phyloP scores from a whole-genome alignment of 2,329 filamentous ascomycete genomes.

The Albophoma yamanashiensis region DNA sequence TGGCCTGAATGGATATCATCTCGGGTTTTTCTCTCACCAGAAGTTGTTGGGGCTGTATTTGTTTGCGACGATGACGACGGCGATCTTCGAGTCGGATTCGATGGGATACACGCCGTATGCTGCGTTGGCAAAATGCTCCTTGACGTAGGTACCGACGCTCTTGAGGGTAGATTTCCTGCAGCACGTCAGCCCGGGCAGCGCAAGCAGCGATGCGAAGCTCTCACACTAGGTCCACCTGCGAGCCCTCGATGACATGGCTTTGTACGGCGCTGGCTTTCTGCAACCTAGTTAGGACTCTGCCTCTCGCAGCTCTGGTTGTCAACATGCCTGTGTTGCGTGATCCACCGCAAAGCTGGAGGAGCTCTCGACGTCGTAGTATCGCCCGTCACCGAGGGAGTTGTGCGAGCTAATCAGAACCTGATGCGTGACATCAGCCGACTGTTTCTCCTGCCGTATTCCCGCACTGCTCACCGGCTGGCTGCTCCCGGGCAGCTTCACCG shows the following conservation, averaged over 20 bases:
- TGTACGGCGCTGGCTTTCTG: slow-evolving; percentile 77
- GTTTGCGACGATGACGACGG: slow-evolving; percentile 80
- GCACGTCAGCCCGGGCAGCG: not conserved
- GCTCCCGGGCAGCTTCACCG: slow-evolving; percentile 79
- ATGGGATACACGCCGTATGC: slow-evolving; percentile 76
- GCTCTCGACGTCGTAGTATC: slow-evolving; percentile 86
- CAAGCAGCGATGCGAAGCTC: slow-evolving; percentile 14
- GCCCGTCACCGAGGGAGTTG: slow-evolving; percentile 67
- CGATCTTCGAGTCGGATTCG: slow-evolving; percentile 63
- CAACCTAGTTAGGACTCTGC: slow-evolving; percentile 2
- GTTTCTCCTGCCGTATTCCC: not conserved
- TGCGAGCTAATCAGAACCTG: slow-evolving; percentile 78
- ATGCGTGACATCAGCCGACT: slow-evolving; percentile 5
- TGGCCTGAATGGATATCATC: not conserved
- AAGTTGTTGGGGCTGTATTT: slow-evolving; percentile 98
- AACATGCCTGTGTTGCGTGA: slow-evolving; percentile 61
- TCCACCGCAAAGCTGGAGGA: slow-evolving; percentile 84
- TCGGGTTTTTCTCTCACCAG: slow-evolving; percentile 47
- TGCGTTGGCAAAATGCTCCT: slow-evolving; percentile 80
- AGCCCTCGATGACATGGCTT: slow-evolving; percentile 66
- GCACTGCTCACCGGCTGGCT: slow-evolving; percentile 42
- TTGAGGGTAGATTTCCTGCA: slow-evolving; percentile 74
- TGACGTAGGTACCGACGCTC: slow-evolving; percentile 61
- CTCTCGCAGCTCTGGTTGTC: not conserved
- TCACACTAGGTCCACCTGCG: slow-evolving; percentile 72